Conservation (phyloP, 1,139 yeast species). For the Saccharomyces hybrid region DNA sequence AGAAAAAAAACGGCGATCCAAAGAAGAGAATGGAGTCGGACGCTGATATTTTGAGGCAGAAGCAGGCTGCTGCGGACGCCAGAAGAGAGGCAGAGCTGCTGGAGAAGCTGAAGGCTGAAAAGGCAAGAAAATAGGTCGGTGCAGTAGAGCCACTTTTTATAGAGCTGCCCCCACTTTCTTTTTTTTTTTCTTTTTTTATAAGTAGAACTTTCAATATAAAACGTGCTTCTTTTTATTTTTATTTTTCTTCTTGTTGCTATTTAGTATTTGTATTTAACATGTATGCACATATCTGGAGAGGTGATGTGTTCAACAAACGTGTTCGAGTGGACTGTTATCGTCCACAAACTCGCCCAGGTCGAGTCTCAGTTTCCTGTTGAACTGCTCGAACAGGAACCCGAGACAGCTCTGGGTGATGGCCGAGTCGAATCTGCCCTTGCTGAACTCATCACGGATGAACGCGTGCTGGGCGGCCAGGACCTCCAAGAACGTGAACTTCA, state of each 20-base stretch:
- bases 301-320: constrained; percentile 47
- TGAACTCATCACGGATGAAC: constrained; percentile 67
- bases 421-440: constrained; percentile 74
- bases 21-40: constrained; percentile 75
- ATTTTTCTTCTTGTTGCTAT: neutral
- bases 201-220: neutral
- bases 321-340: constrained; percentile 43
- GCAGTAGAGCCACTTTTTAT: neutral
- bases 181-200: neutral
- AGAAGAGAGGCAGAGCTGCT: constrained; percentile 42
- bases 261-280: neutral
- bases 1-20: constrained; percentile 76
- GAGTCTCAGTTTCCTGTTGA: constrained; percentile 57
- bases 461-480: constrained; percentile 79
- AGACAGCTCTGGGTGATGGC: constrained; percentile 63
- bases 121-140: constrained; percentile 10
- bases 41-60: constrained; percentile 80
- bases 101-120: constrained; percentile 18
- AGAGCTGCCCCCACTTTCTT: neutral
- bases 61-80: constrained; percentile 77
- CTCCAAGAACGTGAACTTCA: constrained; percentile 64
- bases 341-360: constrained; percentile 61
- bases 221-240: neutral
- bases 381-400: constrained; percentile 61
- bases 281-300: neutral